Evolutionary conservation across 371 early-diverging fungal species (phyloP).

Genomic region (Blakeslea trispora): DNA sequence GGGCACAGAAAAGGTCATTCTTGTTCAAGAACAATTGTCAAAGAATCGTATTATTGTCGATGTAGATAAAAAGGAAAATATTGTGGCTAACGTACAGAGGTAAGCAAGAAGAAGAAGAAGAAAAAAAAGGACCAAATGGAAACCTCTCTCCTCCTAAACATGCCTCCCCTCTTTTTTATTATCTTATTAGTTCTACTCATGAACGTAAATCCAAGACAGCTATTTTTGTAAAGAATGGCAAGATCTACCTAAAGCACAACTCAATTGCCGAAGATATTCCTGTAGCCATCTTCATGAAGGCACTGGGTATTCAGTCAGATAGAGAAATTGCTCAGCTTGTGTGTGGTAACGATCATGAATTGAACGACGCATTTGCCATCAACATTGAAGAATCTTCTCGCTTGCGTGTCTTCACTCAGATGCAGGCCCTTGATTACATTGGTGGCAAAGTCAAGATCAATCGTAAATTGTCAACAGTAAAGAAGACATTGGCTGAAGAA

Average conservation of each 20-base stretch:
- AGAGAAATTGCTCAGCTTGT: slow-evolving; percentile 95
- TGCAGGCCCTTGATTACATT: slow-evolving; percentile 92
- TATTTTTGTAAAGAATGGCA: slow-evolving; percentile 78
- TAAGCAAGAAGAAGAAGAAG: slow-evolving; percentile 10
- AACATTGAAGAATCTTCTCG: slow-evolving; percentile 89
- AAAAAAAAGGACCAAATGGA: background rate
- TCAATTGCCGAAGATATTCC: slow-evolving; percentile 95
- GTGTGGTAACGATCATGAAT: slow-evolving; percentile 83
- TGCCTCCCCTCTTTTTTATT: background rate
- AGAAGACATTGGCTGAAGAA: slow-evolving; percentile 82
- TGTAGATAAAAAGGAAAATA: slow-evolving; percentile 83
- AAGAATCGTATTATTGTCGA: slow-evolving; percentile 99
- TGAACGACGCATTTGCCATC: slow-evolving; percentile 85
- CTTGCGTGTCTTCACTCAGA: slow-evolving; percentile 81
- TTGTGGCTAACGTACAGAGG: slow-evolving; percentile 59
- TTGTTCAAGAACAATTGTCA: slow-evolving; percentile 99
- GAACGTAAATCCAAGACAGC: slow-evolving; percentile 98
- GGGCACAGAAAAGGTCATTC: slow-evolving; percentile 99
- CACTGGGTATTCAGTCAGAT: slow-evolving; percentile 96
- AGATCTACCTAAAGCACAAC: slow-evolving; percentile 95
- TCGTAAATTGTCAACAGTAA: slow-evolving; percentile 57
- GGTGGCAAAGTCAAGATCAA: slow-evolving; percentile 80
- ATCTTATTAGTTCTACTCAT: slow-evolving; percentile 94
- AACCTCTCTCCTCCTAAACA: background rate
- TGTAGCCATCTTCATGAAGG: slow-evolving; percentile 85